Conservation (phyloP, 2,329 filamentous ascomycete genomes). For the Cadophora sp. region DNA sequence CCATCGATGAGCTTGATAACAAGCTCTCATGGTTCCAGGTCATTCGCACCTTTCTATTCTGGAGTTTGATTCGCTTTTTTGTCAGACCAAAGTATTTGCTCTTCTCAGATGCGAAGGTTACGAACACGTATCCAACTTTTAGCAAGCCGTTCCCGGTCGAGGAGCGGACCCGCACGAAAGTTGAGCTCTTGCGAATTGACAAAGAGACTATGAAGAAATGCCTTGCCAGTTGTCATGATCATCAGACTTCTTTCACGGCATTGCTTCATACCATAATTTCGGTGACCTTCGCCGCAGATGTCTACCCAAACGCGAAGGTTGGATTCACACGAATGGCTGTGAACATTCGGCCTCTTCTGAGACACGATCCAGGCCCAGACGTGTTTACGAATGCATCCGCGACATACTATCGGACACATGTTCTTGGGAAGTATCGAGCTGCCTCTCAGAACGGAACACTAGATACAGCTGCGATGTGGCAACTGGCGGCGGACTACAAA, state of each 20-base stretch:
- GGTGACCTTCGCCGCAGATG: constrained; percentile 27
- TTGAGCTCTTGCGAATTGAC: constrained; percentile 22
- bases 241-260: constrained; percentile 30
- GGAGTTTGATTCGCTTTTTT: constrained; percentile 26
- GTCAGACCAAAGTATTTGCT: constrained; percentile 27
- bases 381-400: constrained; percentile 26
- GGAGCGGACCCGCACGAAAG: constrained; percentile 20
- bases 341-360: constrained; percentile 25
- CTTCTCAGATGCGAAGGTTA: constrained; percentile 28
- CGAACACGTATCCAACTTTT: constrained; percentile 23
- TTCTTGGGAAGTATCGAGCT: constrained; percentile 23
- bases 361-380: constrained; percentile 15
- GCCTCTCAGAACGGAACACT: neutral
- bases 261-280: constrained; percentile 30
- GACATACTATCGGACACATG: constrained; percentile 22
- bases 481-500: constrained; percentile 28
- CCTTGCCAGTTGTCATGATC: constrained; percentile 22
- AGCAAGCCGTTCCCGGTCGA: constrained; percentile 18
- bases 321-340: constrained; percentile 27
- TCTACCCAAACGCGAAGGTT: constrained; percentile 26
- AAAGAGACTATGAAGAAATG: constrained; percentile 17
- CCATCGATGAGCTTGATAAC: constrained; percentile 21
- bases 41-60: constrained; percentile 26
- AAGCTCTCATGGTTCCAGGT: constrained; percentile 25
- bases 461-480: constrained; percentile 17